phyloP scores from a whole-genome alignment of 2,329 filamentous ascomycete species.

The Colletotrichum sp. region DNA sequence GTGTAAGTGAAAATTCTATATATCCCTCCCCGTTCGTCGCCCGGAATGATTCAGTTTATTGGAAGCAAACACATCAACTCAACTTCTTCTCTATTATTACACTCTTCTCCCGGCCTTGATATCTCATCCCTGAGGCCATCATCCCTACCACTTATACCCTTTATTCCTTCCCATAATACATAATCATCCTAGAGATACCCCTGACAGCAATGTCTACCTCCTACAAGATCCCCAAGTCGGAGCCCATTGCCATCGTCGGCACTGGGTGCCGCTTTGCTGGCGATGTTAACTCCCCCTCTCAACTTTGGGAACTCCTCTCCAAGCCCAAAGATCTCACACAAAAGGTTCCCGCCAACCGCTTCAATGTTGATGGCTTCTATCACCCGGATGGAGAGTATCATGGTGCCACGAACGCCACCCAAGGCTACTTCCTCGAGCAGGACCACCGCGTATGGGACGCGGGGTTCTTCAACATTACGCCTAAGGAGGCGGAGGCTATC shows the following conservation, averaged over 20 bases:
- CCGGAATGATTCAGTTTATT: not conserved
- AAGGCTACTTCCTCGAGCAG: conserved; percentile 23
- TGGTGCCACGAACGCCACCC: conserved; percentile 14
- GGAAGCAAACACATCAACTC: not conserved
- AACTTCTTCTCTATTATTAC: conserved; percentile 18
- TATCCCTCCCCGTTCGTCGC: conserved; percentile 2
- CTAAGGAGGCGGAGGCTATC: conserved; percentile 31
- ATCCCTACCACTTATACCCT: not conserved
- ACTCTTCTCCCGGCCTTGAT: not conserved
- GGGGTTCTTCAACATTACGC: conserved; percentile 42
- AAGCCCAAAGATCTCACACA: conserved; percentile 24
- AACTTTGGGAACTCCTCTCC: conserved; percentile 42
- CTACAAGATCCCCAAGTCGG: conserved; percentile 20
- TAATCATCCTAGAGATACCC: conserved; percentile 15
- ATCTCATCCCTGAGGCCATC: not conserved
- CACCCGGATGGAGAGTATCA: conserved; percentile 27
- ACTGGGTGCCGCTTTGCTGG: conserved; percentile 43
- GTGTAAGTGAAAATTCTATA: conserved; percentile 3
- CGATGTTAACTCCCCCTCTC: conserved; percentile 32
- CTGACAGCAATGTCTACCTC: conserved; percentile 19
- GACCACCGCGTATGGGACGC: conserved; percentile 39
- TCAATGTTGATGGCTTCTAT: conserved; percentile 26
- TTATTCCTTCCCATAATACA: not conserved
- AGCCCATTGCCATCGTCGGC: conserved; percentile 46
- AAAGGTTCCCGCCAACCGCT: conserved; percentile 25